Evolutionary conservation across 495 filamentous ascomycete species (phyloP).

Genomic region (Penicillium salamii): DNA sequence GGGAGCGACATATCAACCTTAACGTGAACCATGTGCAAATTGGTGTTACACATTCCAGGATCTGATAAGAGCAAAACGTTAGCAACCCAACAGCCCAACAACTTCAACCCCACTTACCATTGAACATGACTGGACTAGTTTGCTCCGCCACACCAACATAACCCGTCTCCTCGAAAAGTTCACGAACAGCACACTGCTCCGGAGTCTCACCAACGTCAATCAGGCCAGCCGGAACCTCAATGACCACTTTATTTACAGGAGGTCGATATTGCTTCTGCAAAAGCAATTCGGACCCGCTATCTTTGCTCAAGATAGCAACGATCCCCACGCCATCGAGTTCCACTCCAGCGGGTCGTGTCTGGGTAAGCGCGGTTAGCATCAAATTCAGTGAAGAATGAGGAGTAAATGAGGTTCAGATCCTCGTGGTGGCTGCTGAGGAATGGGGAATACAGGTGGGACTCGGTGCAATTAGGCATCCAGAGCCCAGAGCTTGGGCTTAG

Average conservation of each 20-base stretch:
- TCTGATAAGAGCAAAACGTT: constrained; percentile 32
- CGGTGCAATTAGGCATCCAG: not conserved
- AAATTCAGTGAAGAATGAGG: not conserved
- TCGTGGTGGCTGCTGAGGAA: not conserved
- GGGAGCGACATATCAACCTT: constrained; percentile 68
- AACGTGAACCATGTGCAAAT: constrained; percentile 78
- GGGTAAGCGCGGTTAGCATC: constrained; percentile 3
- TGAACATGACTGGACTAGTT: constrained; percentile 28
- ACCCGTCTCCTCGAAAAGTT: constrained; percentile 92
- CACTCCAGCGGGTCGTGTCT: constrained; percentile 64
- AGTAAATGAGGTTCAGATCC: not conserved
- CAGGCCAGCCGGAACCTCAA: constrained; percentile 85
- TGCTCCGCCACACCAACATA: constrained; percentile 68
- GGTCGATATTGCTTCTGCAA: constrained; percentile 89
- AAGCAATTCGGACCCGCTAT: constrained; percentile 68
- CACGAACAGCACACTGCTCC: constrained; percentile 77
- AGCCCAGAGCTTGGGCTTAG: not conserved
- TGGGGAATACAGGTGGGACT: not conserved
- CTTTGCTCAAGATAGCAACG: constrained; percentile 76
- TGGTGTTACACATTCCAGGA: constrained; percentile 84
- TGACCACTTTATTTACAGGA: constrained; percentile 70
- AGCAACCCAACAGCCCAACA: not conserved
- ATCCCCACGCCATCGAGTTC: constrained; percentile 90
- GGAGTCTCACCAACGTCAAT: constrained; percentile 79
- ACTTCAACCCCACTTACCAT: constrained; percentile 13